Conservation (phyloP, 1,139 yeast genomes). For the Magnusiomyces suaveolens region DNA sequence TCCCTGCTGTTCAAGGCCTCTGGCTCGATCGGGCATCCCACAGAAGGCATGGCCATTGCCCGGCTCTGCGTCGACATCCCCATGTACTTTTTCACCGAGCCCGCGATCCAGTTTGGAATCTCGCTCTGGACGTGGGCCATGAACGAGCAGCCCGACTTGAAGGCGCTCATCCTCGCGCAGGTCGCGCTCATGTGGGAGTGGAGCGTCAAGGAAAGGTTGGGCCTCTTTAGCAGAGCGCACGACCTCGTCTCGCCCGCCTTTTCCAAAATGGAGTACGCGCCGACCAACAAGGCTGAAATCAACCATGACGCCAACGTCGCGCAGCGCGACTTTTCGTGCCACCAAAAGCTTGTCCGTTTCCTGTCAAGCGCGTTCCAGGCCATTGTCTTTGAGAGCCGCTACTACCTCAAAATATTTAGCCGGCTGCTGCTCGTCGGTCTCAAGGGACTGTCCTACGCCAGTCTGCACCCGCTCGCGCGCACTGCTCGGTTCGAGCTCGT, state of each 20-base stretch:
- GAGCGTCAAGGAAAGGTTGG: slow-evolving; percentile 49
- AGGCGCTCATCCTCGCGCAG: slow-evolving; percentile 58
- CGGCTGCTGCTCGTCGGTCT: slow-evolving; percentile 53
- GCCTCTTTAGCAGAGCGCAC: slow-evolving; percentile 52
- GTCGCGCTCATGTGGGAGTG: slow-evolving; percentile 60
- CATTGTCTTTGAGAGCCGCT: slow-evolving; percentile 62
- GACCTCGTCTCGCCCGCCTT: slow-evolving; percentile 59
- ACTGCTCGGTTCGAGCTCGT: slow-evolving; percentile 65
- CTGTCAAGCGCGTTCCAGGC: slow-evolving; percentile 80
- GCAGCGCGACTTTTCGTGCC: slow-evolving; percentile 57
- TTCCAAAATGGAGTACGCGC: slow-evolving; percentile 78
- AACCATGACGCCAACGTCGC: slow-evolving; percentile 44
- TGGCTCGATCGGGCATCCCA: slow-evolving; percentile 19
- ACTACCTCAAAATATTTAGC: slow-evolving; percentile 60
- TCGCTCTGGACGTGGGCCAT: slow-evolving; percentile 75
- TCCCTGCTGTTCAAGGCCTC: slow-evolving; percentile 26
- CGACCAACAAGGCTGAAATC: slow-evolving; percentile 60
- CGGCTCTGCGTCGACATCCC: slow-evolving; percentile 51
- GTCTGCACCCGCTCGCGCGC: slow-evolving; percentile 76
- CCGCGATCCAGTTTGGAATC: slow-evolving; percentile 56
- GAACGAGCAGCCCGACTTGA: slow-evolving; percentile 52
- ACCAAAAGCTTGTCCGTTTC: slow-evolving; percentile 55
- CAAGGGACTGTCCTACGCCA: slow-evolving; percentile 44
- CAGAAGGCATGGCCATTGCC: slow-evolving; percentile 20
- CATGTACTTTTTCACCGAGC: slow-evolving; percentile 52